A percentile compares a stretch with the other conserved stretches of the same genome.
phyloP scores from a whole-genome alignment of 2,329 filamentous ascomycete species.

The Phialemonium atrogriseum region DNA sequence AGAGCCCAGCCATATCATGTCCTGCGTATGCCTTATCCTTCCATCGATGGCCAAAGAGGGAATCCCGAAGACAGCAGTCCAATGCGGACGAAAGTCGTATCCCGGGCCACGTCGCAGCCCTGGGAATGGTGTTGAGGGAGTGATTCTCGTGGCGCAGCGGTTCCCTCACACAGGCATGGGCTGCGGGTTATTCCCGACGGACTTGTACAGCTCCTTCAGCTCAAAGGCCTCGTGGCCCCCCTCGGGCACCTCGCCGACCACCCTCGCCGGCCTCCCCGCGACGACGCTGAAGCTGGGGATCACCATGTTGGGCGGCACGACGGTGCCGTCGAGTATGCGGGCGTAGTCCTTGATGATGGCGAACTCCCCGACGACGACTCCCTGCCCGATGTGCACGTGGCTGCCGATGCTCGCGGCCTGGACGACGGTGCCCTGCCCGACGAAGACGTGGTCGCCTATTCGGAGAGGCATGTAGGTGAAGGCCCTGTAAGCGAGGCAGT shows the following conservation, averaged over 20 bases:
- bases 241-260: constrained; percentile 74
- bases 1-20: too few relatives aligned
- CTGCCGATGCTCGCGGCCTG: constrained; percentile 77
- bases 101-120: too few relatives aligned
- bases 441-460: constrained; percentile 89
- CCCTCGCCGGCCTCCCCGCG: constrained; percentile 70
- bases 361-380: constrained; percentile 74
- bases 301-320: constrained; percentile 82
- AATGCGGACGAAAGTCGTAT: too few relatives aligned
- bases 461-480: constrained; percentile 84
- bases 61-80: too few relatives aligned
- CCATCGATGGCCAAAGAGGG: too few relatives aligned
- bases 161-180: constrained; percentile 23
- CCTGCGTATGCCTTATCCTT: too few relatives aligned
- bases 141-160: background rate
- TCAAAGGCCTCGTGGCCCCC: constrained; percentile 59
- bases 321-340: constrained; percentile 73
- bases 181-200: constrained; percentile 49
- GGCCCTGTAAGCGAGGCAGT: constrained; percentile 24
- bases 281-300: constrained; percentile 89
- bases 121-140: too few relatives aligned
- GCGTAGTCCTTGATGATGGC: constrained; percentile 92
- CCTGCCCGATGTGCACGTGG: constrained; percentile 77
- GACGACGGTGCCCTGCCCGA: constrained; percentile 67
- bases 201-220: constrained; percentile 56